Evolutionary conservation across 192 early-diverging fungal species (phyloP).

Genomic region (Coemansia umbellata): DNA sequence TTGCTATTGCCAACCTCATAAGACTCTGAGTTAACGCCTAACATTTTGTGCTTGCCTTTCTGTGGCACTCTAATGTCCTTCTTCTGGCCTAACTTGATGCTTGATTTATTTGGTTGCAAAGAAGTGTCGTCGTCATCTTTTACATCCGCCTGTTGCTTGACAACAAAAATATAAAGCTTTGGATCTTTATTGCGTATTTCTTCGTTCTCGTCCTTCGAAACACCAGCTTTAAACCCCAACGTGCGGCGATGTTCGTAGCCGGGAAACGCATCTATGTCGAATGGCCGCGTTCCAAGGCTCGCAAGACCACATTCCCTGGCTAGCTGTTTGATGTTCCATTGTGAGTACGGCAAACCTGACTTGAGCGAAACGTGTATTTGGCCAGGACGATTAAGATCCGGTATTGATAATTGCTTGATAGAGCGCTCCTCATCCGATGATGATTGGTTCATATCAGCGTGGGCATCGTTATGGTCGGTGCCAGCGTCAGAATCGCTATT

Average conservation of each 20-base stretch:
- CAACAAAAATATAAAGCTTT: slow-evolving; percentile 70
- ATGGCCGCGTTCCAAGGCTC: slow-evolving; percentile 56
- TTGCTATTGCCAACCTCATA: no score
- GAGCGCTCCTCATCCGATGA: not conserved
- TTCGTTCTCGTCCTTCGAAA: slow-evolving; percentile 69
- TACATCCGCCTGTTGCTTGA: no score
- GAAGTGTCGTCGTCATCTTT: no score
- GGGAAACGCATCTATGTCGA: slow-evolving; percentile 65
- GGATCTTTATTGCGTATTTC: slow-evolving; percentile 69
- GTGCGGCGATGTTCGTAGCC: slow-evolving; percentile 93
- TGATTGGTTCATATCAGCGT: not conserved
- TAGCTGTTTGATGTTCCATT: slow-evolving; percentile 79
- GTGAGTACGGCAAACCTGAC: slow-evolving; percentile 77
- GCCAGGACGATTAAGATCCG: slow-evolving; percentile 22
- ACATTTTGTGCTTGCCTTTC: no score
- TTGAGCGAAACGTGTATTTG: slow-evolving; percentile 87
- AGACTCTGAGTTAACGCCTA: no score
- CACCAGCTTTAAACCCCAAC: slow-evolving; percentile 85
- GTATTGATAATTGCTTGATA: no score
- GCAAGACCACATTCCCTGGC: slow-evolving; percentile 66
- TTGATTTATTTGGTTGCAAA: no score
- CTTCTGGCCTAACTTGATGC: no score
- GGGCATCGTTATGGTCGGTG: not conserved
- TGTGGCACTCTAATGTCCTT: no score
- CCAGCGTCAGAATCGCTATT: slow-evolving; percentile 1